A percentile compares a stretch with the other conserved stretches of the same genome.
Conservation (phyloP, 1,284 basidiomycete species). For the Sporisorium scitamineum region DNA sequence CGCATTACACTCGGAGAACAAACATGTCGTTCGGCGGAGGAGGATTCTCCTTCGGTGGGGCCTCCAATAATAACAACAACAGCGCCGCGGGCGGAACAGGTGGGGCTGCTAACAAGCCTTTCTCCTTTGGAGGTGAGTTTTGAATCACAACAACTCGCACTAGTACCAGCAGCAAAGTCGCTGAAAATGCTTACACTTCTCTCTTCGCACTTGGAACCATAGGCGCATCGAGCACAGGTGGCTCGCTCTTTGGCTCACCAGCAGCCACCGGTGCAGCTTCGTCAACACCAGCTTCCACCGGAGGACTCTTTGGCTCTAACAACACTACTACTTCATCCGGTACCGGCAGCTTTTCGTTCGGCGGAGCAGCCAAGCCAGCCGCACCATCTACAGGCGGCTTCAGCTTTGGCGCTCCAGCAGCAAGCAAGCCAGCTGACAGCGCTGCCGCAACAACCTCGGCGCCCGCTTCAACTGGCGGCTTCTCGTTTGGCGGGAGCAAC, state of each 20-base stretch:
- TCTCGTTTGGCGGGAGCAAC: slow-evolving; percentile 46
- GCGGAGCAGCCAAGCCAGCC: slow-evolving; percentile 38
- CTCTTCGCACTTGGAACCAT: background rate
- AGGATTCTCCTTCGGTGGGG: slow-evolving; percentile 53
- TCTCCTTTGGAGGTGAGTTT: slow-evolving; percentile 46
- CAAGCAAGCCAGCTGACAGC: slow-evolving; percentile 23
- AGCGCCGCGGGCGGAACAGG: slow-evolving; percentile 15
- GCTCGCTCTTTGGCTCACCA: slow-evolving; percentile 36
- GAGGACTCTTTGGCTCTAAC: slow-evolving; percentile 34
- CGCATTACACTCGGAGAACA: background rate
- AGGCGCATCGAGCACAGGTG: slow-evolving; percentile 31
- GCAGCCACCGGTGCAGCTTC: slow-evolving; percentile 8
- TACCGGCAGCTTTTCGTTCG: slow-evolving; percentile 45
- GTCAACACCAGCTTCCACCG: slow-evolving; percentile 13
- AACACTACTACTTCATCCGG: slow-evolving; percentile 4
- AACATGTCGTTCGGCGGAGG: slow-evolving; percentile 54
- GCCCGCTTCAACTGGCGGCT: slow-evolving; percentile 32
- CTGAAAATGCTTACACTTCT: background rate
- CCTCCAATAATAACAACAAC: slow-evolving; percentile 30
- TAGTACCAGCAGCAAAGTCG: background rate
- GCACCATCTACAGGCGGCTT: slow-evolving; percentile 49
- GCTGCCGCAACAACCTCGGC: slow-evolving; percentile 33
- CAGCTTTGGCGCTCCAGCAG: slow-evolving; percentile 34
- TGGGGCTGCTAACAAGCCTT: slow-evolving; percentile 37
- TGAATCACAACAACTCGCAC: background rate